Conservation (phyloP, 2,329 filamentous ascomycete genomes). For the Emmonsia crescens region DNA sequence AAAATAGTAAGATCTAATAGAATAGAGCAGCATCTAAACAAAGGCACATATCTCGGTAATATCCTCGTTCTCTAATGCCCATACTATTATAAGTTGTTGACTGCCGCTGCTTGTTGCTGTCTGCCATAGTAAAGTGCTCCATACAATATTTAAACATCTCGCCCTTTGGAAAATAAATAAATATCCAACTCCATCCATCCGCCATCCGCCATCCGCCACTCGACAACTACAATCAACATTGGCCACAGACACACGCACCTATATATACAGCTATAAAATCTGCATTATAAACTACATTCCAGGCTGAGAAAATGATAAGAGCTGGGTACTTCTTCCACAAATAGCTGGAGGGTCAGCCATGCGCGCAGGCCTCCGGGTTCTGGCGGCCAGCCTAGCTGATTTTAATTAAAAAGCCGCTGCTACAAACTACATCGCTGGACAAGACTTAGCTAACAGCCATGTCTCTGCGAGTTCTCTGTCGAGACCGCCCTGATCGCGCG, state of each 20-base stretch:
- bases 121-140: neutral
- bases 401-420: neutral
- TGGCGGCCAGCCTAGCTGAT: neutral
- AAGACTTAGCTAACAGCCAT: constrained; percentile 21
- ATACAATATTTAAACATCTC: too few species aligned
- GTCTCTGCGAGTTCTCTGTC: constrained; percentile 69
- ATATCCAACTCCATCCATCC: neutral
- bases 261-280: neutral
- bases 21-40: neutral
- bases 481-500: constrained; percentile 75
- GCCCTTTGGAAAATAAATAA: too few species aligned
- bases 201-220: too few species aligned
- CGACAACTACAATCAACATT: neutral
- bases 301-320: neutral
- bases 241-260: neutral
- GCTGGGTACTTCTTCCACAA: neutral
- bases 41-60: neutral
- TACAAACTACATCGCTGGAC: neutral
- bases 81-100: neutral
- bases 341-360: neutral
- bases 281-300: neutral
- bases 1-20: neutral
- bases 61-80: neutral
- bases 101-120: neutral
- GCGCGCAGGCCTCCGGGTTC: neutral